These are phyloP conservation scores for Oligophagozyma castellii DNA, from an alignment of 1,139 yeast species.

Conservation along the genomic window DNA sequence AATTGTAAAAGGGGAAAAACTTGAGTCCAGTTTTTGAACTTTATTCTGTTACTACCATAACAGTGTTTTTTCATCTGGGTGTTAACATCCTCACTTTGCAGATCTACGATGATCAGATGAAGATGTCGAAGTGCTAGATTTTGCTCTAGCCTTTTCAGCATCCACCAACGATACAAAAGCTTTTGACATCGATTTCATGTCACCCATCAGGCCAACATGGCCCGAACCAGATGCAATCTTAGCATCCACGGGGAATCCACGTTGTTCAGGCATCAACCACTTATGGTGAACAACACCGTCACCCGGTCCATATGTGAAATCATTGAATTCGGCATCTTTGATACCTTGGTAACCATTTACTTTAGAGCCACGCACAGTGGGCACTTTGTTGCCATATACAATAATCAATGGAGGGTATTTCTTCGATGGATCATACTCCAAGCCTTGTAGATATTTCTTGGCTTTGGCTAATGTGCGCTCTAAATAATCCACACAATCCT, in stretches of 20 bases:
- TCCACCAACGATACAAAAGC: constrained; percentile 50
- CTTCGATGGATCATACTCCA: constrained; percentile 37
- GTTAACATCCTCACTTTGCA: background rate
- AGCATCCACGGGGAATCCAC: constrained; percentile 59
- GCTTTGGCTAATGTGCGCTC: constrained; percentile 47
- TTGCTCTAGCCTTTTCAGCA: constrained; percentile 30
- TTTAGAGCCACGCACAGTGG: constrained; percentile 69
- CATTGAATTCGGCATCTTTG: constrained; percentile 55
- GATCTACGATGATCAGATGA: background rate
- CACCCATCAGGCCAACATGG: constrained; percentile 70
- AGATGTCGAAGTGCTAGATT: constrained; percentile 1
- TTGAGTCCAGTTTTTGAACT: constrained; percentile 2
- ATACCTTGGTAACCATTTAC: constrained; percentile 47
- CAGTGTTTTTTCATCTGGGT: too few species aligned
- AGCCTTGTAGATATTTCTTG: constrained; percentile 41
- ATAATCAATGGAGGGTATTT: constrained; percentile 73
- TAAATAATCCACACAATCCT: constrained; percentile 54
- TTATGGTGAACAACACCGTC: constrained; percentile 84
- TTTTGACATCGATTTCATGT: constrained; percentile 53
- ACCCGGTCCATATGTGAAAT: constrained; percentile 77
- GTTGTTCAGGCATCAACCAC: constrained; percentile 65
- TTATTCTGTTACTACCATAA: too few species aligned
- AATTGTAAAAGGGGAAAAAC: background rate
- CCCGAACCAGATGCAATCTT: constrained; percentile 54
- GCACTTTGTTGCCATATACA: constrained; percentile 68